These are phyloP conservation scores for Schizosaccharomyces lindneri DNA, from an alignment of 805 yeast species.

Conservation along the genomic window DNA sequence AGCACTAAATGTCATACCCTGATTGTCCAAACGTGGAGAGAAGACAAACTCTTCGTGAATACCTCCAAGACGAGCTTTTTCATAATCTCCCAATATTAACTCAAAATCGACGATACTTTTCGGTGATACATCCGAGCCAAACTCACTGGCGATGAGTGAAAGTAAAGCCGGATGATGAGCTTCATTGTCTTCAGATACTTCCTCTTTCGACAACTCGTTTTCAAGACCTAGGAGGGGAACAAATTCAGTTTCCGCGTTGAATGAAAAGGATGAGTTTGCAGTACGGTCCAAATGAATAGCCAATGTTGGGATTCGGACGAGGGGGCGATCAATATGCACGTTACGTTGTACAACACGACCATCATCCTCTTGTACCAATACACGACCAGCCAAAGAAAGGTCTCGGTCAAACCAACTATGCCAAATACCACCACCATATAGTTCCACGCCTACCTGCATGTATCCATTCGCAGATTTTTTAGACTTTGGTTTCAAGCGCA, in stretches of 20 bases:
- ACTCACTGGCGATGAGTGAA: not conserved
- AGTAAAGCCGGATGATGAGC: constrained; percentile 2
- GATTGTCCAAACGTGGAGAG: constrained; percentile 76
- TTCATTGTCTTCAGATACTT: constrained; percentile 4
- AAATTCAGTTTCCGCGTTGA: constrained; percentile 68
- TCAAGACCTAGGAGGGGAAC: constrained; percentile 62
- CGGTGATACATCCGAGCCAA: constrained; percentile 9
- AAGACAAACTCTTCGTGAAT: constrained; percentile 72
- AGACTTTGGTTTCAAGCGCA: constrained; percentile 76
- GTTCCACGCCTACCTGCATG: constrained; percentile 75
- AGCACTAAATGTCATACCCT: constrained; percentile 56
- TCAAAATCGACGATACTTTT: constrained; percentile 69
- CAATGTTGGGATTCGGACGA: constrained; percentile 75
- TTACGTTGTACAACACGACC: constrained; percentile 29
- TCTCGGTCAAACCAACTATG: constrained; percentile 96
- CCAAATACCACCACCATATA: constrained; percentile 90
- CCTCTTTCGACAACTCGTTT: constrained; percentile 8
- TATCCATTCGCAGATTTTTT: constrained; percentile 47
- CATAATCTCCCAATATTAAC: constrained; percentile 61
- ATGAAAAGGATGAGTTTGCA: constrained; percentile 54
- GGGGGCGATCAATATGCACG: constrained; percentile 58
- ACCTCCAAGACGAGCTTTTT: constrained; percentile 67
- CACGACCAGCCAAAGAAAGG: constrained; percentile 75
- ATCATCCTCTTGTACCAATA: constrained; percentile 30
- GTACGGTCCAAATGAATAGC: constrained; percentile 78